These are phyloP conservation scores for Laburnicola sp. DNA, from an alignment of 2,329 filamentous ascomycete genomes.

Conservation along the genomic window DNA sequence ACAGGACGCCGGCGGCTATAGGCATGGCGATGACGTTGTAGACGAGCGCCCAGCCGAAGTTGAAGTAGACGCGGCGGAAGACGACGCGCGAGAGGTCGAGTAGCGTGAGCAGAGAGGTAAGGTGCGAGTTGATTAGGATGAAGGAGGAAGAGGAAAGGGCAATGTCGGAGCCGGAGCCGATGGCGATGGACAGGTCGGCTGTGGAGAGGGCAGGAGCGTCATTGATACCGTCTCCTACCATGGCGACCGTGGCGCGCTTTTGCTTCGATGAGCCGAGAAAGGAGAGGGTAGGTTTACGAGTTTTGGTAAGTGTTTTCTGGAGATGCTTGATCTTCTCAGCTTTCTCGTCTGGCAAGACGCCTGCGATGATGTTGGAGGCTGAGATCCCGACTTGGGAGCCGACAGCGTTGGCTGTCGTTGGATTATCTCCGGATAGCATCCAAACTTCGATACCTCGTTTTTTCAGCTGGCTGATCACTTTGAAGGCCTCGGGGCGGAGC, in stretches of 20 bases:
- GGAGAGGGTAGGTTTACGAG: constrained; percentile 21
- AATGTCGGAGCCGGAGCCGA: constrained; percentile 79
- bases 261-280: constrained; percentile 7
- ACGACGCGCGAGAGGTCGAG: constrained; percentile 71
- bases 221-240: constrained; percentile 87
- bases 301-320: constrained; percentile 40
- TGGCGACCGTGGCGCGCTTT: constrained; percentile 66
- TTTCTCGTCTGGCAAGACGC: constrained; percentile 84
- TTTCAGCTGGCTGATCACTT: constrained; percentile 67
- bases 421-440: constrained; percentile 93
- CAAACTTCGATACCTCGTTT: constrained; percentile 72
- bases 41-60: constrained; percentile 82
- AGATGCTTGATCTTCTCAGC: constrained; percentile 66
- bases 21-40: constrained; percentile 81
- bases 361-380: constrained; percentile 74
- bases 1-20: constrained; percentile 78
- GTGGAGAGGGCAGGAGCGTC: constrained; percentile 79
- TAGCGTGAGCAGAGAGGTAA: constrained; percentile 71
- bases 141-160: constrained; percentile 81
- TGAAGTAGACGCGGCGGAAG: constrained; percentile 77
- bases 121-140: constrained; percentile 72
- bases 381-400: constrained; percentile 76
- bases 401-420: constrained; percentile 79
- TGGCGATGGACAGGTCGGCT: constrained; percentile 81
- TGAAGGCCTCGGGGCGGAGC: constrained; percentile 70